Percentiles rank a stretch among this genome's conserved stretches.
phyloP scores from a whole-genome alignment of 257 asterid genomes.

The Nicotiana undulata region DNA sequence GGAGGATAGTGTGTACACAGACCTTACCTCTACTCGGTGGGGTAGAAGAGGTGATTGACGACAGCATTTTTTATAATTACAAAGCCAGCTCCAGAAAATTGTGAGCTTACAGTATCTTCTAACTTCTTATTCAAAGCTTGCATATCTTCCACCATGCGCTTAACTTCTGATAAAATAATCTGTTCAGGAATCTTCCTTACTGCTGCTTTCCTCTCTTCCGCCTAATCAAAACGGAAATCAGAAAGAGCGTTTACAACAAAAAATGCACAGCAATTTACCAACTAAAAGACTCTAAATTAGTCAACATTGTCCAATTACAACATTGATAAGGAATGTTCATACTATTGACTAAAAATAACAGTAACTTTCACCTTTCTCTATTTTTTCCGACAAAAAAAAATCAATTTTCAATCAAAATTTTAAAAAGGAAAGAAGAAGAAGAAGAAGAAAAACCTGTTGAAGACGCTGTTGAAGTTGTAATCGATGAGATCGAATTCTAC shows the following conservation, averaged over 20 bases:
- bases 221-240: conserved; percentile 26
- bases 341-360: background rate
- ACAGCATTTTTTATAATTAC: background rate
- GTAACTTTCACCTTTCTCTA: background rate
- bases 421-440: background rate
- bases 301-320: background rate
- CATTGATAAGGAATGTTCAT: background rate
- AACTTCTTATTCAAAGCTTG: conserved; percentile 72
- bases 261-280: background rate
- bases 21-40: no score
- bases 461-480: conserved; percentile 65
- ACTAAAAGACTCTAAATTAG: background rate
- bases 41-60: background rate
- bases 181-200: conserved; percentile 68
- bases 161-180: conserved; percentile 76
- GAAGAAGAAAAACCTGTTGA: conserved; percentile 39
- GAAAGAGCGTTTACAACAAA: background rate
- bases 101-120: conserved; percentile 68
- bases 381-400: background rate
- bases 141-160: conserved; percentile 88
- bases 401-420: background rate
- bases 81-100: background rate
- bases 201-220: conserved; percentile 56
- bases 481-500: conserved; percentile 70
- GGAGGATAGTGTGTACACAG: no score